Percentiles rank a stretch among this genome's conserved stretches.
Evolutionary conservation across 495 filamentous ascomycete species (phyloP).

Genomic region (Hyaloscypha variabilis): DNA sequence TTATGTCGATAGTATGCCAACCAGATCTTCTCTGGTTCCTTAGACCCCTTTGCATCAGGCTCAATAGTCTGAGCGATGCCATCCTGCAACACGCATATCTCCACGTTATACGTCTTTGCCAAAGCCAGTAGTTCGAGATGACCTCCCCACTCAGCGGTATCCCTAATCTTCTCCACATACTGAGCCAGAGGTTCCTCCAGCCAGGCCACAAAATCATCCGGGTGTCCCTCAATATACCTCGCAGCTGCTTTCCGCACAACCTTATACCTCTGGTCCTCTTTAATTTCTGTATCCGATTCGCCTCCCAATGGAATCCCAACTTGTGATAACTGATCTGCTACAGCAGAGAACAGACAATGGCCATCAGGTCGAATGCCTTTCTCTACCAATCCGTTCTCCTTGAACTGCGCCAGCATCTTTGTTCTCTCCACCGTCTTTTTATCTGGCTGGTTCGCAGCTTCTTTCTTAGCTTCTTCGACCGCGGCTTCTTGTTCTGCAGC

Average conservation of each 20-base stretch:
- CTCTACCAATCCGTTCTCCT: constrained; percentile 65
- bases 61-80: constrained; percentile 77
- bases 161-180: constrained; percentile 76
- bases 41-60: constrained; percentile 35
- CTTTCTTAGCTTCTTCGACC: constrained; percentile 65
- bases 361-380: constrained; percentile 85
- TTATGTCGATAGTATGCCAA: constrained; percentile 92
- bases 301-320: constrained; percentile 42
- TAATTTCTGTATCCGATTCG: constrained; percentile 27
- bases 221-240: constrained; percentile 52
- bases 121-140: constrained; percentile 87
- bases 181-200: constrained; percentile 79
- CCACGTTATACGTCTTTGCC: constrained; percentile 77
- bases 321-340: constrained; percentile 77
- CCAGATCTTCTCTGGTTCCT: constrained; percentile 66
- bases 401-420: constrained; percentile 68
- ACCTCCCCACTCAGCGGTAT: constrained; percentile 96
- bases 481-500: constrained; percentile 80
- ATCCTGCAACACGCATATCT: constrained; percentile 86
- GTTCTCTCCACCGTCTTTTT: constrained; percentile 70
- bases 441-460: constrained; percentile 75
- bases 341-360: constrained; percentile 92
- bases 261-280: constrained; percentile 47
- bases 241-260: constrained; percentile 58
- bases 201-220: constrained; percentile 64